These are phyloP conservation scores for Neurospora tetrasperma DNA, from an alignment of 495 filamentous ascomycete genomes.

Conservation along the genomic window DNA sequence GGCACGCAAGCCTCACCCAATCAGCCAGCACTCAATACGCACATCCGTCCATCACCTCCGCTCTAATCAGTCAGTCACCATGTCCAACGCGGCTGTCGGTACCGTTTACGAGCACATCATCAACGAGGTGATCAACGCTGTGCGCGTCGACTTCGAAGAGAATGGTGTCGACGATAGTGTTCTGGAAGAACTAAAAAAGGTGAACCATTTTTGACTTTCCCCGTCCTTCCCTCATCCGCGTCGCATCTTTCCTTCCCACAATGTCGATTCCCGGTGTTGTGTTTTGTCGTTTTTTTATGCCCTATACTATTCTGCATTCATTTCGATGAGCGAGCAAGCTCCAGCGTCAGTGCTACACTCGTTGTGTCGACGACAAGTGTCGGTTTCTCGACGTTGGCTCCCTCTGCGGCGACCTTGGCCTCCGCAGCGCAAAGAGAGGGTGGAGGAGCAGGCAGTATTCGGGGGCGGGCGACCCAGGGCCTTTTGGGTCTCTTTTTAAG, in stretches of 20 bases:
- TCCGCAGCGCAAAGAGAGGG: conserved; percentile 18
- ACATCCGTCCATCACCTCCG: not conserved
- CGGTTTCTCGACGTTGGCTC: conserved; percentile 4
- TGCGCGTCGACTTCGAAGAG: conserved; percentile 93
- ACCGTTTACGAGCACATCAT: conserved; percentile 82
- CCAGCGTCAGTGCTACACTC: not conserved
- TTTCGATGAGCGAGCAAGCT: not conserved
- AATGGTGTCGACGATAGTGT: conserved; percentile 80
- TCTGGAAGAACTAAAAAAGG: conserved; percentile 72
- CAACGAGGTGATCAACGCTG: conserved; percentile 76
- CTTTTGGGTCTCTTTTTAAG: conserved; percentile 48
- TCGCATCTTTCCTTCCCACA: conserved; percentile 11
- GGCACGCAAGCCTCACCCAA: not conserved
- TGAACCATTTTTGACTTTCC: conserved; percentile 34
- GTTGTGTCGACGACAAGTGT: conserved; percentile 13
- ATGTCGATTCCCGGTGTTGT: not conserved
- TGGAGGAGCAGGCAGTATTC: conserved; percentile 31
- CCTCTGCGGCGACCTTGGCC: conserved; percentile 7
- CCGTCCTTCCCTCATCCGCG: conserved; percentile 10
- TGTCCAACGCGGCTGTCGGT: conserved; percentile 53
- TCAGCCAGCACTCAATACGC: not conserved
- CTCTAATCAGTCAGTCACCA: conserved; percentile 17
- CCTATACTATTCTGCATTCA: not conserved
- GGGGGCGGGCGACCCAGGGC: conserved; percentile 40
- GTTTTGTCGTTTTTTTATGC: not conserved